Base-by-base conservation (phyloP, 192 early-diverging fungal genomes). In the Rhizophagus clarus region DNA sequence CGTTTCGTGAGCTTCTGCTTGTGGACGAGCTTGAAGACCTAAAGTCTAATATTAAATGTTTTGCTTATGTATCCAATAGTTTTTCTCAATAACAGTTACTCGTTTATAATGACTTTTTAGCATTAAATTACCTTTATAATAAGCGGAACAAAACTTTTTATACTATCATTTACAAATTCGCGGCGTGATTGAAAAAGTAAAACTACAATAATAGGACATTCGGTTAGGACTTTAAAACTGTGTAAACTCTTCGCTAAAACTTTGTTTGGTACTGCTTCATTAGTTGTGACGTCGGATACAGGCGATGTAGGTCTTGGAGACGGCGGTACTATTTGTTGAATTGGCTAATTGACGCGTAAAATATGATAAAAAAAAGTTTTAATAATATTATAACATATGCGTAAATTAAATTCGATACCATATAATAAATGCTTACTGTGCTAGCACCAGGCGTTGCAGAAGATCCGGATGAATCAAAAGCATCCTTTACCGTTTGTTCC, bases 171-270 rank as follows among this genome's bases (percentile, higher is more conserved):
- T 31, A 95, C 95, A 76, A 93, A 93, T 47, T 91, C 89, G 20
- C 94, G 90, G 86, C 97, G 93, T 1, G 97, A 90, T 86, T 98
- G 96, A 79, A 99, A 97, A 28, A 99, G 85, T 26, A 98, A 86
- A 1, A 98, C 98, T 29, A 99, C 95, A 69, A 99, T 99, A 29
- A 99, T 97, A 6, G 98, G 98, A 79, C 97, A 97, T 80, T 99
- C 98, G 5, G 96, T 97, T 80, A 99, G 82, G 24, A 99, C 97
- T 84, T 99, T 99, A 90, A 99, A 99, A 80, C 95, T 96, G 61
- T 87, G 88, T 81, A 95, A 84, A 80, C 94, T 95, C 77, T 85
- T 90, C 28, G 87, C 89, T 5, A 99, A 88, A 24, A 89, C 88
- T 75, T 93, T 94, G 69, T 88, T 87, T 63, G 86, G 84, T 10